Evolutionary conservation across 1,284 basidiomycete genomes (phyloP).

Genomic region (Puccinia polysora): DNA sequence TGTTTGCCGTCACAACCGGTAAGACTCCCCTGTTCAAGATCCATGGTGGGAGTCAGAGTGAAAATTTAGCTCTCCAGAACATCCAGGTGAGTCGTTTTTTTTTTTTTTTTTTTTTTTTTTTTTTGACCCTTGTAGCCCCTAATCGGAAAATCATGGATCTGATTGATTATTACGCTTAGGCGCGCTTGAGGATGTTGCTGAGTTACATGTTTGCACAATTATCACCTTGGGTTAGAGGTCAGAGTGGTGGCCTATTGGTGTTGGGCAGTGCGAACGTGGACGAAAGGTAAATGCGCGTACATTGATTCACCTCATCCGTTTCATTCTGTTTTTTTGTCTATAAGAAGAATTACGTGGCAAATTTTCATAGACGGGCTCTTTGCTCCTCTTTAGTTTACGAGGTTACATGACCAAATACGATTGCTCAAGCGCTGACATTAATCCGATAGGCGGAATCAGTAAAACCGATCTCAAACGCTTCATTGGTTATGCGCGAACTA

Average conservation of each 20-base stretch:
- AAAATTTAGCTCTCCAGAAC: slow-evolving; percentile 43
- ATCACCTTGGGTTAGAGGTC: slow-evolving; percentile 40
- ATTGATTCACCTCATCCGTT: background rate
- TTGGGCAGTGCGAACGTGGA: slow-evolving; percentile 42
- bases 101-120: too few relatives aligned
- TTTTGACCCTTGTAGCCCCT: background rate
- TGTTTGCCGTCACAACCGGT: slow-evolving; percentile 32
- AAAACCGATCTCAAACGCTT: slow-evolving; percentile 43
- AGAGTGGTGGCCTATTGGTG: slow-evolving; percentile 34
- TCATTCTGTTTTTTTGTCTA: too few relatives aligned
- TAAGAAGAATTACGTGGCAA: background rate
- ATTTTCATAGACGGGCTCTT: background rate
- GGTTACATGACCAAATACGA: slow-evolving; percentile 43
- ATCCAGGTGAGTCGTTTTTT: slow-evolving; percentile 36
- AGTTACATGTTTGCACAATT: slow-evolving; percentile 44
- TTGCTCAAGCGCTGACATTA: slow-evolving; percentile 43
- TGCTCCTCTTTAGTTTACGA: slow-evolving; percentile 20
- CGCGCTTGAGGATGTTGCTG: slow-evolving; percentile 41
- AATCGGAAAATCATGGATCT: background rate
- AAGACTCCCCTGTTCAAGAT: slow-evolving; percentile 36
- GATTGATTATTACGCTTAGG: background rate
- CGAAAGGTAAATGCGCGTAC: slow-evolving; percentile 36
- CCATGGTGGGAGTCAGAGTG: slow-evolving; percentile 29
- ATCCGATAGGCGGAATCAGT: slow-evolving; percentile 42
- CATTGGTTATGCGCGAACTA: slow-evolving; percentile 27